phyloP scores from a whole-genome alignment of 75 land plant species.

The Isoetes taiwanensis region DNA sequence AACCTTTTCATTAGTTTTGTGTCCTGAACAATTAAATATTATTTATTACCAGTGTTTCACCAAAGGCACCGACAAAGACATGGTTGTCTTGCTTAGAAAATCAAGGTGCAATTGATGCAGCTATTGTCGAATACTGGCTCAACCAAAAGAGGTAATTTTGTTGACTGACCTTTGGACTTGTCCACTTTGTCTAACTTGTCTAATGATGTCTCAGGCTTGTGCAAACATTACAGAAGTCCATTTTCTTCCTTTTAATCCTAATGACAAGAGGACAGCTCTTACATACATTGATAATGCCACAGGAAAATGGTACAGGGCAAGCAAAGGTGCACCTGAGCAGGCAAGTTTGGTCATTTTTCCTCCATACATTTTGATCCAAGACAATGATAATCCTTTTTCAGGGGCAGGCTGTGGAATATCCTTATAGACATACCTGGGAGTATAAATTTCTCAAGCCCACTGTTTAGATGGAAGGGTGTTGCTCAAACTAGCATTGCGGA shows the following conservation, averaged over 20 bases:
- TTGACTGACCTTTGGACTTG: no score
- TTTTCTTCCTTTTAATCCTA: slow-evolving; percentile 80
- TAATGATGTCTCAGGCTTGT: slow-evolving; percentile 54
- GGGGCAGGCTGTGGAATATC: no score
- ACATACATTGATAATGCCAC: slow-evolving; percentile 46
- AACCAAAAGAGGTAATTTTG: slow-evolving; percentile 65
- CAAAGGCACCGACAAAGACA: slow-evolving; percentile 49
- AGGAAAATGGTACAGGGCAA: slow-evolving; percentile 57
- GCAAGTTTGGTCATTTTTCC: slow-evolving; percentile 14
- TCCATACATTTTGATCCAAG: no score
- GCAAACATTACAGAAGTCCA: slow-evolving; percentile 62
- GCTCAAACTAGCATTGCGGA: no score
- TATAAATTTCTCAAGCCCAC: no score
- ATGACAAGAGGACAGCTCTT: slow-evolving; percentile 77
- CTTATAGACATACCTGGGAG: no score
- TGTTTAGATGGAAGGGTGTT: no score
- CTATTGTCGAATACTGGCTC: slow-evolving; percentile 61
- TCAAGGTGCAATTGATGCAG: slow-evolving; percentile 86
- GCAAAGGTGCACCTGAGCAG: slow-evolving; percentile 92
- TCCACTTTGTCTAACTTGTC: no score
- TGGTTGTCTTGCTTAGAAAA: slow-evolving; percentile 53
- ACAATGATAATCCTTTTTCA: no score
- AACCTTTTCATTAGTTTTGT: no score
- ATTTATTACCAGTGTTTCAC: slow-evolving; percentile 53
- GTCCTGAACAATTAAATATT: no score